Base-by-base conservation (phyloP, 805 yeast species). In the Candida mattraensis region DNA sequence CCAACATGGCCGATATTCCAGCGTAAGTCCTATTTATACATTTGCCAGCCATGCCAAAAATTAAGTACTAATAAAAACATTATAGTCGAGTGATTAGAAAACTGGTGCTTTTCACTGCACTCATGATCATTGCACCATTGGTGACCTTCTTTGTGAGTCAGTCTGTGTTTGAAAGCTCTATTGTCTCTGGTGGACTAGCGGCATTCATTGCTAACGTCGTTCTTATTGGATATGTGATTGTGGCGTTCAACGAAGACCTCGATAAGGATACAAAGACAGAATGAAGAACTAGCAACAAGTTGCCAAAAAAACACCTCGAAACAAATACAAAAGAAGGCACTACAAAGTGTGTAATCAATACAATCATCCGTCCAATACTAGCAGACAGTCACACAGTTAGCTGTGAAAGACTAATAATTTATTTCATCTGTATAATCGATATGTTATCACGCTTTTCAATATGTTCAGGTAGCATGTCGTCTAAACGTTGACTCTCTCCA, bases 111-210 rank as follows among this genome's bases (percentile, higher is more conserved):
- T 84, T 81, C 69, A 84, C 94, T 10, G 82, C 70, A 5, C 79
- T 85, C 39, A 85, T 85, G 93, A 77, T 85, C 34, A 60, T 74
- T 16, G 69, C 78, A 31, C 94, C 94, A 16, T 51, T 85, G 44
- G 35, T 71, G 18, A 65, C 83, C 2, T 85, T 85, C 59, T 85
- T 85, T 56, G 42, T 62, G 5, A 37, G 50, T 16, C 37, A 50
- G 13, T 30, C 44, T 4, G 11, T 57, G 7, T 48, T 53, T 22
- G 68, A 66, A 30, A 83, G 75, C 50, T 74, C 88, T 1, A 59
- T 84, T 10, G 63, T 81, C 9, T 79, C 87, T 33, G 94, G 94
- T 26, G 93, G 93, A 3, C 53, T 80, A n/a, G 87, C 89, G 23
- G 93, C 93, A 3, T 67, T 76, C 12, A 75, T 76, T 38, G 93